These are phyloP conservation scores for Proliferodiscus dingleyae DNA, from an alignment of 2,329 filamentous ascomycete species.

Conservation along the genomic window DNA sequence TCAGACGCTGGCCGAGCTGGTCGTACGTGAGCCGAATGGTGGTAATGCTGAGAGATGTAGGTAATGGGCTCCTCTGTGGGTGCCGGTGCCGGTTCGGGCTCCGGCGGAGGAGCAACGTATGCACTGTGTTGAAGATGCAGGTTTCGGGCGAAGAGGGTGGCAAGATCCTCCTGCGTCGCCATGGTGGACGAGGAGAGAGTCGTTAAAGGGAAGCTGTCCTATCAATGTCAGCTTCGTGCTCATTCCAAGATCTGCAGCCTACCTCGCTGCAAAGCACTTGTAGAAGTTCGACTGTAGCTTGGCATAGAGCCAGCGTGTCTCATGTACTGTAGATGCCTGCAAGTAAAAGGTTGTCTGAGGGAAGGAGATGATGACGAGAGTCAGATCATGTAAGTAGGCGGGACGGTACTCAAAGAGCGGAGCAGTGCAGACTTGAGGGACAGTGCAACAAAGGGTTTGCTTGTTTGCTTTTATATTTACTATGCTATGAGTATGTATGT, in stretches of 20 bases:
- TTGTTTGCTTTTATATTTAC: conserved; percentile 45
- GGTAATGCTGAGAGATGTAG: conserved; percentile 81
- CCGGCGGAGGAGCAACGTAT: conserved; percentile 26
- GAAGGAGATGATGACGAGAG: conserved; percentile 23
- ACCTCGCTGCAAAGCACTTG: conserved; percentile 29
- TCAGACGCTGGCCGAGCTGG: conserved; percentile 46
- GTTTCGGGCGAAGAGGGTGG: conserved; percentile 72
- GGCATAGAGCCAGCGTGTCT: conserved; percentile 24
- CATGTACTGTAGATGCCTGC: conserved; percentile 4
- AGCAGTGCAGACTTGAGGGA: conserved; percentile 32
- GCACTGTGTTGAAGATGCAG: conserved; percentile 52
- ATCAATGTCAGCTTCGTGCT: conserved; percentile 18
- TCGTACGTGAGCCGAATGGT: conserved; percentile 67
- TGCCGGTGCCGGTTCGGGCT: conserved; percentile 30
- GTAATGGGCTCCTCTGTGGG: conserved; percentile 45
- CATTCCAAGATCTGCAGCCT: conserved; percentile 19
- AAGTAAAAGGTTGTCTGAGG: conserved; percentile 12
- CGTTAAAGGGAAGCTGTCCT: conserved; percentile 29
- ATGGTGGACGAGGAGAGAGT: conserved; percentile 42
- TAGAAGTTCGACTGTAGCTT: conserved; percentile 20
- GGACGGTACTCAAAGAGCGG: conserved; percentile 24
- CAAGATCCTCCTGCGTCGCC: conserved; percentile 75
- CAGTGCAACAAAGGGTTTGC: conserved; percentile 26
- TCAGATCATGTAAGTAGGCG: conserved; percentile 26
- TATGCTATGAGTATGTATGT: conserved; percentile 40